Conservation (phyloP, 179 eudicot genomes). For the Silene noctiflora region DNA sequence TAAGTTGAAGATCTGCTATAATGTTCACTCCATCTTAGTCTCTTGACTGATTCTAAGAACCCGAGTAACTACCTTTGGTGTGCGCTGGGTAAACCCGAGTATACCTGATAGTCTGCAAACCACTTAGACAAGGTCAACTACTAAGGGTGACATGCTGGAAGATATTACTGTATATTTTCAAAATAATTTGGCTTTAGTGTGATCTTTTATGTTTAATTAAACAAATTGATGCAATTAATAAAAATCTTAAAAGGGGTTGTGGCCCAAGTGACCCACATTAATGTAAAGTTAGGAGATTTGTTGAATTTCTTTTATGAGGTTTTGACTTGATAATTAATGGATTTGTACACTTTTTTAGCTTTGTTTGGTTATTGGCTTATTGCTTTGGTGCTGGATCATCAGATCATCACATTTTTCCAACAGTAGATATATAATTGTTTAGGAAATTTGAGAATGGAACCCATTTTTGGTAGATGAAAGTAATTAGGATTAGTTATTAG, state of each 20-base stretch:
- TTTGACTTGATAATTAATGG: conserved; percentile 9
- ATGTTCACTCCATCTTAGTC: background rate
- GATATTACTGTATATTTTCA: background rate
- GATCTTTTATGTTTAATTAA: conserved; percentile 12
- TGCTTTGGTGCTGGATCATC: background rate
- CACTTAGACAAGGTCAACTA: too few relatives aligned
- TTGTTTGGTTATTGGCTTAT: background rate
- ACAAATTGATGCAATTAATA: conserved; percentile 11
- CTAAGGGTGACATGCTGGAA: too few relatives aligned
- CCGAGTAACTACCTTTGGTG: too few relatives aligned
- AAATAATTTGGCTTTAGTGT: conserved; percentile 8
- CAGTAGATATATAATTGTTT: background rate
- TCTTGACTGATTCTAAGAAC: background rate
- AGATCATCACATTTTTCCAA: background rate
- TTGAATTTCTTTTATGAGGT: conserved; percentile 5
- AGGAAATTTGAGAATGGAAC: too few relatives aligned
- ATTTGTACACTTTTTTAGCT: conserved; percentile 9
- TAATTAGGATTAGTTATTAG: background rate
- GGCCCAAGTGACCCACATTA: conserved; percentile 38
- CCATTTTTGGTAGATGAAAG: background rate
- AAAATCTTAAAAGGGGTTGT: conserved; percentile 19
- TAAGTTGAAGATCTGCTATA: conserved; percentile 28
- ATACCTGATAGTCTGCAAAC: too few relatives aligned
- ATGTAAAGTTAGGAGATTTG: conserved; percentile 10
- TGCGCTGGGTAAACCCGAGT: too few relatives aligned